phyloP scores from a whole-genome alignment of 768 basidiomycete genomes.

The Leccinum disarticulatum region DNA sequence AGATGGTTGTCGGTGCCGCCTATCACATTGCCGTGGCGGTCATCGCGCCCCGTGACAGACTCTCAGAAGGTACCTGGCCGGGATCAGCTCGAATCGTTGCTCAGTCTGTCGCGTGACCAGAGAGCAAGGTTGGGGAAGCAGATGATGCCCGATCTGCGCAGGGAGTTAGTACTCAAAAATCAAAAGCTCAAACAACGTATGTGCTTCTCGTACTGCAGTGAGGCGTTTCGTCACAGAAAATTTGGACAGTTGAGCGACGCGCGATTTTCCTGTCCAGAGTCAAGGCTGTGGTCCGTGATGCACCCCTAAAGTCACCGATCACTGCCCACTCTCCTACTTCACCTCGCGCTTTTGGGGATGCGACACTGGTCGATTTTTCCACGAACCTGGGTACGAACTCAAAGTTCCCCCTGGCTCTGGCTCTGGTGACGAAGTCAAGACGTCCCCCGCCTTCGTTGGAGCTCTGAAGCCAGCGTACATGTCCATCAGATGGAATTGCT shows the following conservation, averaged over 20 bases:
- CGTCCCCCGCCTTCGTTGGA: conserved; percentile 65
- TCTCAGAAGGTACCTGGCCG: conserved; percentile 55
- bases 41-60: conserved; percentile 43
- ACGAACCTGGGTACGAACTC: neutral
- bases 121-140: conserved; percentile 46
- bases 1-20: conserved; percentile 52
- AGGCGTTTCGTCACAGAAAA: conserved; percentile 1
- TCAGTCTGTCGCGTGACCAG: conserved; percentile 60
- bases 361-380: neutral
- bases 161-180: conserved; percentile 69
- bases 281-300: conserved; percentile 58
- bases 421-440: conserved; percentile 3
- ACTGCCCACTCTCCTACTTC: conserved; percentile 70
- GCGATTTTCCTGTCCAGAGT: conserved; percentile 75
- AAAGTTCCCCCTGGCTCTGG: conserved; percentile 6
- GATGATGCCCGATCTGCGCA: conserved; percentile 60
- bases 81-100: conserved; percentile 61
- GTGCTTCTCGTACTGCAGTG: conserved; percentile 23
- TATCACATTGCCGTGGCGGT: conserved; percentile 33
- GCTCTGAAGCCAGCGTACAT: conserved; percentile 36
- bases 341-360: conserved; percentile 51
- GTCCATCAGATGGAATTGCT: conserved; percentile 20
- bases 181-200: conserved; percentile 75
- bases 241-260: conserved; percentile 62
- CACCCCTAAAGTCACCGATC: conserved; percentile 67